Conservation (phyloP, 1,284 basidiomycete species). For the Ceratobasidium sp. region DNA sequence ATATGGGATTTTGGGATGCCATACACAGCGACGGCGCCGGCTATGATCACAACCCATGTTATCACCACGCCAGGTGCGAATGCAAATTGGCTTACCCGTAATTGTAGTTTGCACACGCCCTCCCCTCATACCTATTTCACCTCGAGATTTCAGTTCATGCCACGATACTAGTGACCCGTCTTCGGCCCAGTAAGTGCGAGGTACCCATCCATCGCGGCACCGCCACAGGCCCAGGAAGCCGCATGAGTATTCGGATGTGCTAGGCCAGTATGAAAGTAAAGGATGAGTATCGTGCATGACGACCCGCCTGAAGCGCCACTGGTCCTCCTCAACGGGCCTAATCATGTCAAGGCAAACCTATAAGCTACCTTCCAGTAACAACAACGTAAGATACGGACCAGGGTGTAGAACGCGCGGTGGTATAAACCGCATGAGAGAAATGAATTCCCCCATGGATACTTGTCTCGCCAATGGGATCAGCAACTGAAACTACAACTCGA, state of each 20-base stretch:
- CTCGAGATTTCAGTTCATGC: background rate
- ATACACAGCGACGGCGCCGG: background rate
- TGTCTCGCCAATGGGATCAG: background rate
- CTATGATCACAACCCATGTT: background rate
- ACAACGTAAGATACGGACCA: slow-evolving; percentile 1
- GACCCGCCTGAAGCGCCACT: background rate
- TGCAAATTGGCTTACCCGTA: background rate
- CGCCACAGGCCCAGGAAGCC: background rate
- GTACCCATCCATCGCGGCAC: background rate
- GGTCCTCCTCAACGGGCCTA: background rate
- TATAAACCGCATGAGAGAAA: slow-evolving; percentile 20
- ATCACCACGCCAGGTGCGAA: background rate
- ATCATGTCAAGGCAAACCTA: background rate
- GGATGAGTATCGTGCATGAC: background rate
- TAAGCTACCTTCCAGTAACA: background rate
- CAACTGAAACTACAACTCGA: slow-evolving; percentile 14
- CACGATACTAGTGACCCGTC: slow-evolving; percentile 6
- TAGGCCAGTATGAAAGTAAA: background rate
- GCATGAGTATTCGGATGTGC: no score
- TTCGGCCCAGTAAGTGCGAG: slow-evolving; percentile 4
- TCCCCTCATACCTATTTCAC: background rate
- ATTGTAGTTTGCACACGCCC: background rate
- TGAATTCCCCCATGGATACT: slow-evolving; percentile 2
- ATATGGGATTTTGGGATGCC: background rate
- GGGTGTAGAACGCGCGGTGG: slow-evolving; percentile 9